Conservation (phyloP, 768 basidiomycete species). For the Lactarius trivialis region DNA sequence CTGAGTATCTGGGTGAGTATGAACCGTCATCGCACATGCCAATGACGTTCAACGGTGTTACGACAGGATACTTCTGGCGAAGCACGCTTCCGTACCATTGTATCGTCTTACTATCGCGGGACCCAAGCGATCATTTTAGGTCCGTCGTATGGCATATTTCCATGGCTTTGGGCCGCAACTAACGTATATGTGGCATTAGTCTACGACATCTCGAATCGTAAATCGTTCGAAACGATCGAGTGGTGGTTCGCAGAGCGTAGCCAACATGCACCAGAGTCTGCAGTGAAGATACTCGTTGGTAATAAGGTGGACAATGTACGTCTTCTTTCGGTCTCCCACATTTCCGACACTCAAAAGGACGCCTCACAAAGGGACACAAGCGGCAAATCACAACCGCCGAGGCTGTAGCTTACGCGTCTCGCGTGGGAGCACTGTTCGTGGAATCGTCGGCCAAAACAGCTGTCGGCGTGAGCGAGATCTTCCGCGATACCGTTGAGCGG, state of each 20-base stretch:
- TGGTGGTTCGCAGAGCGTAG: constrained; percentile 90
- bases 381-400: not conserved
- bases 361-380: not conserved
- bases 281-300: constrained; percentile 87
- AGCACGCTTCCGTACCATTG: constrained; percentile 91
- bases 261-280: constrained; percentile 76
- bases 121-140: constrained; percentile 76
- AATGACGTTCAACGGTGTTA: constrained; percentile 5
- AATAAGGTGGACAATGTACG: not conserved
- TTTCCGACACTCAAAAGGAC: not conserved
- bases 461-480: not conserved
- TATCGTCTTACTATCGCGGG: constrained; percentile 87
- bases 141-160: constrained; percentile 21
- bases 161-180: not conserved
- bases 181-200: constrained; percentile 39
- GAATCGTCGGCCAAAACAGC: not conserved
- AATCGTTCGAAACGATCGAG: constrained; percentile 87
- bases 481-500: not conserved
- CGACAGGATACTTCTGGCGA: constrained; percentile 87
- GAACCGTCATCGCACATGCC: not conserved
- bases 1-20: constrained; percentile 86
- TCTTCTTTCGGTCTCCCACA: not conserved
- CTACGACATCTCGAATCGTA: constrained; percentile 88
- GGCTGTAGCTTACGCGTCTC: not conserved
- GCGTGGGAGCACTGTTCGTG: not conserved